Conservation (phyloP, 352 stramenopile species). For the Phytopythium delawarense region DNA sequence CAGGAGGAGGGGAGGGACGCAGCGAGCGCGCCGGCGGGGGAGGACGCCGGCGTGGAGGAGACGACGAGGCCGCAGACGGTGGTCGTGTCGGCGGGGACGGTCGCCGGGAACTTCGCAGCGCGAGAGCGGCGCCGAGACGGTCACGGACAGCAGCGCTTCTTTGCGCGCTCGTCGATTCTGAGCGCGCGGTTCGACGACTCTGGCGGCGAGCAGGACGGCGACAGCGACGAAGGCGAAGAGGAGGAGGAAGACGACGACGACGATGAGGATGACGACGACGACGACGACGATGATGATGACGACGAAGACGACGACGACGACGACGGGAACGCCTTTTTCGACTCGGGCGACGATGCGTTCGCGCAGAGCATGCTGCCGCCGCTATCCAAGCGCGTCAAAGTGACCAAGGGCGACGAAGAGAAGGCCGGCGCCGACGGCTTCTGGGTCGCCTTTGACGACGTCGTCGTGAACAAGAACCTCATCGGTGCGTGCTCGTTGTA, state of each 20-base stretch:
- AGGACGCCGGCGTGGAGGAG: neutral
- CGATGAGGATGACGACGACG: conserved; percentile 32
- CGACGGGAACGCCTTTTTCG: conserved; percentile 40
- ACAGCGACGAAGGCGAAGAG: conserved; percentile 8
- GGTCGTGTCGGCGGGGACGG: conserved; percentile 6
- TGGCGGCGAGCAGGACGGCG: conserved; percentile 7
- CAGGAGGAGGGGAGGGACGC: conserved; percentile 5
- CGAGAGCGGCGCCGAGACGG: conserved; percentile 1
- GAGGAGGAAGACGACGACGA: conserved; percentile 34
- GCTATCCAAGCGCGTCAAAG: conserved; percentile 48
- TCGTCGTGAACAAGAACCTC: conserved; percentile 64
- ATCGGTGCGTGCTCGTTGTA: conserved; percentile 34
- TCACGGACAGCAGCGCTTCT: conserved; percentile 2
- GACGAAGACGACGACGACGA: conserved; percentile 48
- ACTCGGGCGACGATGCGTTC: conserved; percentile 50
- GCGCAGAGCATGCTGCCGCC: conserved; percentile 23
- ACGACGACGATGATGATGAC: conserved; percentile 43
- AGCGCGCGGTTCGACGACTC: conserved; percentile 9
- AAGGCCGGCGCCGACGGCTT: conserved; percentile 39
- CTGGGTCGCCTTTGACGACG: conserved; percentile 61
- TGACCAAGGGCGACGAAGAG: conserved; percentile 20
- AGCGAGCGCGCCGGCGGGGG: neutral
- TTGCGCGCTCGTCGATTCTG: conserved; percentile 4
- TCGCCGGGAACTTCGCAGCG: neutral
- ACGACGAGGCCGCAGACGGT: neutral